Percentiles rank a stretch among this genome's conserved stretches.
Evolutionary conservation across 768 basidiomycete genomes (phyloP).

Genomic region (Glaciozyma martinii): DNA sequence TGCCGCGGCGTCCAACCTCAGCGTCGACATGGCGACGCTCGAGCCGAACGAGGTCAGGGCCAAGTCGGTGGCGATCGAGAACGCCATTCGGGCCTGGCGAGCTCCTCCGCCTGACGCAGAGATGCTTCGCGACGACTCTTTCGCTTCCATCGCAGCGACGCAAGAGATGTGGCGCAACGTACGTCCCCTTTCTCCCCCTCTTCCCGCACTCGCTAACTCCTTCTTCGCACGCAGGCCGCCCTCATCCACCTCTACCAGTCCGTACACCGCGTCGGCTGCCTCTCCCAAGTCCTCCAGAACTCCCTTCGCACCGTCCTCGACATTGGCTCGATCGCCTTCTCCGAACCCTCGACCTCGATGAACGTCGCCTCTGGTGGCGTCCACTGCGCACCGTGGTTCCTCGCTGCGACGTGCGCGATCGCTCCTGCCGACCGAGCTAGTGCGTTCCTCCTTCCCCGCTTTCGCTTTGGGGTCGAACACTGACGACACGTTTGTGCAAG

Average conservation of each 20-base stretch:
- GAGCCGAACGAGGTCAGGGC: conserved; percentile 6
- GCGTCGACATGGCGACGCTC: conserved; percentile 9
- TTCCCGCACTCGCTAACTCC: background rate
- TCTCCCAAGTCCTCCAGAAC: conserved; percentile 6
- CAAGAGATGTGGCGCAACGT: conserved; percentile 30
- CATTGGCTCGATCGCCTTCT: conserved; percentile 12
- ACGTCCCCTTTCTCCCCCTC: background rate
- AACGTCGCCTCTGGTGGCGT: background rate
- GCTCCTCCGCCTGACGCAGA: conserved; percentile 4
- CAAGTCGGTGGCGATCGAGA: conserved; percentile 21
- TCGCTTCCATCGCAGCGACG: conserved; percentile 8
- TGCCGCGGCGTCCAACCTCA: conserved; percentile 17
- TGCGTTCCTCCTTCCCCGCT: too few relatives aligned
- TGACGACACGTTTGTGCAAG: background rate
- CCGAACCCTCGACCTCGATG: background rate
- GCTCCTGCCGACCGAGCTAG: conserved; percentile 3
- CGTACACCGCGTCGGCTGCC: conserved; percentile 16
- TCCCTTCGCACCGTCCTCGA: conserved; percentile 15
- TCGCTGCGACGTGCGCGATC: conserved; percentile 22
- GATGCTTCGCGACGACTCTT: conserved; percentile 9
- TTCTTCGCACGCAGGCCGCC: conserved; percentile 2
- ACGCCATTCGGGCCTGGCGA: conserved; percentile 18
- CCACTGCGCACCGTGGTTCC: conserved; percentile 25
- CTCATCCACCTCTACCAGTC: conserved; percentile 26
- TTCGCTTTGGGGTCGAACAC: too few relatives aligned